phyloP scores from a whole-genome alignment of 1,139 yeast genomes.

The Oligophagozyma castellii region DNA sequence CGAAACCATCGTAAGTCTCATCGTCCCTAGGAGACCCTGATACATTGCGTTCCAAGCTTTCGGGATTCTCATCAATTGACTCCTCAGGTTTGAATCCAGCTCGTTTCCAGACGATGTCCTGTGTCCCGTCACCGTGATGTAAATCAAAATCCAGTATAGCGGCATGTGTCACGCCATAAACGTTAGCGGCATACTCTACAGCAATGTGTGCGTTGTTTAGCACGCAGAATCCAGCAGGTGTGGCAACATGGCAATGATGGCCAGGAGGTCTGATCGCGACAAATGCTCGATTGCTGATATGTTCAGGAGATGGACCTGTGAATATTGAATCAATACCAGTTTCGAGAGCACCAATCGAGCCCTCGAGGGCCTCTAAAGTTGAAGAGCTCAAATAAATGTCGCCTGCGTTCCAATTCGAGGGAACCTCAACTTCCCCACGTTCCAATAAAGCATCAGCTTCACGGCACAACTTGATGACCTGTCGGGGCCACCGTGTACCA shows the following conservation, averaged over 20 bases:
- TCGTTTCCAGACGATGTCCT: constrained; percentile 75
- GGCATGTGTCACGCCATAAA: constrained; percentile 61
- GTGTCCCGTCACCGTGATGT: constrained; percentile 91
- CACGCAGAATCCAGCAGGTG: constrained; percentile 80
- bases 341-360: constrained; percentile 70
- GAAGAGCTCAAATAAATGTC: constrained; percentile 63
- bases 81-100: constrained; percentile 32
- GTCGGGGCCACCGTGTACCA: constrained; percentile 59
- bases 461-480: constrained; percentile 44
- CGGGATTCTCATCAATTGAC: constrained; percentile 26
- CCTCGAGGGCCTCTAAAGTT: constrained; percentile 62
- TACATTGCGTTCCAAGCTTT: no score
- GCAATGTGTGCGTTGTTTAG: constrained; percentile 75
- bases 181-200: constrained; percentile 60
- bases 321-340: constrained; percentile 52
- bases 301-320: constrained; percentile 19
- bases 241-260: constrained; percentile 76
- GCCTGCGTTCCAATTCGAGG: constrained; percentile 72
- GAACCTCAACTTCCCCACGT: constrained; percentile 56
- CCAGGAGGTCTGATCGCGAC: constrained; percentile 76
- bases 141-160: constrained; percentile 74
- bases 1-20: constrained; percentile 34
- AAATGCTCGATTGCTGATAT: constrained; percentile 44
- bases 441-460: constrained; percentile 43
- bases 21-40: no score